A percentile compares a stretch with the other conserved stretches of the same genome.
Conservation (phyloP, 1,284 basidiomycete species). For the Phenoliferia sp. region DNA sequence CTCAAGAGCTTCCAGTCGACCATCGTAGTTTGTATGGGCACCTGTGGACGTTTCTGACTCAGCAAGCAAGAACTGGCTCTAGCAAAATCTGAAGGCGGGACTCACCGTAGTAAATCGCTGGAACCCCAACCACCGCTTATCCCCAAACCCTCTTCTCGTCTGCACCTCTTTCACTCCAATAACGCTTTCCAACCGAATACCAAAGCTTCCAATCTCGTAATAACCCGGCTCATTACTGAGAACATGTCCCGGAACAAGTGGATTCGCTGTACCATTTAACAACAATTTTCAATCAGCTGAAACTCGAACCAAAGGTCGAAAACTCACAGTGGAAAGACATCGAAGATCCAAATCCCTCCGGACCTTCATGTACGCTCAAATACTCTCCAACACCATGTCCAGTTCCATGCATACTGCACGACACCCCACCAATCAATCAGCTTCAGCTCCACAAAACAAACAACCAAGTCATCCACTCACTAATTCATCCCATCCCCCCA, state of each 20-base stretch:
- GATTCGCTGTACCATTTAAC: constrained; percentile 50
- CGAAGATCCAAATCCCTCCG: constrained; percentile 68
- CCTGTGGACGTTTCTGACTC: constrained; percentile 17
- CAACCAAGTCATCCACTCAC: constrained; percentile 12
- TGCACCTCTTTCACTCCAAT: constrained; percentile 49
- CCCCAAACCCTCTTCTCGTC: constrained; percentile 15
- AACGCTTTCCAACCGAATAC: constrained; percentile 88
- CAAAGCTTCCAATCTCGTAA: constrained; percentile 83
- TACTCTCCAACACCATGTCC: constrained; percentile 90
- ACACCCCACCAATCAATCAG: neutral
- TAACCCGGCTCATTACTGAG: constrained; percentile 93
- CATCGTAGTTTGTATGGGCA: constrained; percentile 36
- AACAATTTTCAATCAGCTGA: no score
- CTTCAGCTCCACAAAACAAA: no score
- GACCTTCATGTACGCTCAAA: constrained; percentile 89
- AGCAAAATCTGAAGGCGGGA: neutral
- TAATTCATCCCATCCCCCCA: constrained; percentile 84
- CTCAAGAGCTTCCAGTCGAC: constrained; percentile 39
- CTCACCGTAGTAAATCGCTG: constrained; percentile 43
- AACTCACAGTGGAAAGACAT: neutral
- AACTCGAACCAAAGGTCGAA: no score
- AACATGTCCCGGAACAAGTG: constrained; percentile 78
- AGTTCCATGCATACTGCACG: constrained; percentile 49
- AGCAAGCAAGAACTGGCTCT: neutral
- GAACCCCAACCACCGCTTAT: constrained; percentile 40